Conservation (phyloP, 1,284 basidiomycete species). For the Ustilago loliicola region DNA sequence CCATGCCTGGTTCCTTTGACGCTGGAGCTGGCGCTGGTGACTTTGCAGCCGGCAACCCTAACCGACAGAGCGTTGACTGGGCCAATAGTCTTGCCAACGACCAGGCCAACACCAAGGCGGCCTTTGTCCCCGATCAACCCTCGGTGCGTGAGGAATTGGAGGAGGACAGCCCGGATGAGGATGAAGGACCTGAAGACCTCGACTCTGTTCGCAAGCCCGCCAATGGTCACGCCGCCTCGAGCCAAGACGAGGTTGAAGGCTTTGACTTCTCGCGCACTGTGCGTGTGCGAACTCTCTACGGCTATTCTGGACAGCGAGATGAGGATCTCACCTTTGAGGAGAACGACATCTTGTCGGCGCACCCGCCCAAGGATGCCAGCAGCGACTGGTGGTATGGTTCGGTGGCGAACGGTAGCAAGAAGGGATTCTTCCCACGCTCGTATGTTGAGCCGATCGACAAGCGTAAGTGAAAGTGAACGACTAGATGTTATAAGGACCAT, state of each 20-base stretch:
- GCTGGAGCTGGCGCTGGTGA: conserved; percentile 62
- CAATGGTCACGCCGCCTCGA: conserved; percentile 28
- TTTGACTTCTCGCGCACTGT: conserved; percentile 78
- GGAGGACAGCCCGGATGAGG: conserved; percentile 71
- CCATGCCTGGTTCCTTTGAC: conserved; percentile 49
- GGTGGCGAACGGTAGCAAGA: conserved; percentile 77
- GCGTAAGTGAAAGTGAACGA: conserved; percentile 27
- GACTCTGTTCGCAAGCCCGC: conserved; percentile 25
- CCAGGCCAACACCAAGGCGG: conserved; percentile 69
- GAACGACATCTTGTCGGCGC: conserved; percentile 78
- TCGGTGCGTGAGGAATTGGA: conserved; percentile 77
- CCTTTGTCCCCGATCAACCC: conserved; percentile 73
- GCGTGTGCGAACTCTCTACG: conserved; percentile 76
- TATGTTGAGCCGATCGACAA: conserved; percentile 73
- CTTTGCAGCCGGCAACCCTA: conserved; percentile 71
- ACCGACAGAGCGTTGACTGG: conserved; percentile 91
- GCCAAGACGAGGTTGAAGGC: conserved; percentile 75
- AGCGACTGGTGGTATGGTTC: conserved; percentile 89
- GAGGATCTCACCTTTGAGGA: conserved; percentile 89
- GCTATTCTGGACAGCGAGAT: conserved; percentile 84
- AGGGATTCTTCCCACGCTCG: conserved; percentile 90
- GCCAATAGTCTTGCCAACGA: conserved; percentile 88
- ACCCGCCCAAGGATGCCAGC: conserved; percentile 37
- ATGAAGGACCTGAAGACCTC: conserved; percentile 48
- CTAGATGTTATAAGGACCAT: neutral